phyloP scores from a whole-genome alignment of 2,329 filamentous ascomycete species.

The Cladorrhinum sp. region DNA sequence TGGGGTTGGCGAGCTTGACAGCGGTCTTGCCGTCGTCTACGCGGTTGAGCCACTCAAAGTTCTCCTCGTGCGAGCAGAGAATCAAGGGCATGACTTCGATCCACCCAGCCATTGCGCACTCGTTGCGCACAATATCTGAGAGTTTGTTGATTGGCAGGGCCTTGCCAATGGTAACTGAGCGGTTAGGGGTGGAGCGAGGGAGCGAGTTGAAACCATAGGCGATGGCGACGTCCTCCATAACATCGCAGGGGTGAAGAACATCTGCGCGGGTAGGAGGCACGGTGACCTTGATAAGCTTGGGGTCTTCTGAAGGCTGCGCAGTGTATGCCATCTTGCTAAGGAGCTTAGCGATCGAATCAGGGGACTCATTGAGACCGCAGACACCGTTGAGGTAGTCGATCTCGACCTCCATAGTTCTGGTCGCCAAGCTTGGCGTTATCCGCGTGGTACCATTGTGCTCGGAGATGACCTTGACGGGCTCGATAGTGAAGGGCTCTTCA shows the following conservation, averaged over 20 bases:
- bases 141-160: slow-evolving; percentile 93
- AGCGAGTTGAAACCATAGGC: slow-evolving; percentile 98
- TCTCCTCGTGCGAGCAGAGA: slow-evolving; percentile 96
- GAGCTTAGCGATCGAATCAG: slow-evolving; percentile 72
- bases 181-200: slow-evolving; percentile 80
- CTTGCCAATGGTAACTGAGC: slow-evolving; percentile 80
- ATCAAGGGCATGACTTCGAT: slow-evolving; percentile 94
- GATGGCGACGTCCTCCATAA: slow-evolving; percentile 98
- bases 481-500: slow-evolving; percentile 82
- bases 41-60: slow-evolving; percentile 92
- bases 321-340: slow-evolving; percentile 85
- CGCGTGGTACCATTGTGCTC: slow-evolving; percentile 84
- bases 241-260: slow-evolving; percentile 92
- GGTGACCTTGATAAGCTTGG: slow-evolving; percentile 71
- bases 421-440: slow-evolving; percentile 75
- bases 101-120: slow-evolving; percentile 94
- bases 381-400: slow-evolving; percentile 92
- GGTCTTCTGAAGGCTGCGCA: slow-evolving; percentile 70
- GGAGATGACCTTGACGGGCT: slow-evolving; percentile 89
- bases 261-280: slow-evolving; percentile 90
- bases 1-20: slow-evolving; percentile 84
- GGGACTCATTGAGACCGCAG: slow-evolving; percentile 74
- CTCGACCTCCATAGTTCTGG: slow-evolving; percentile 75
- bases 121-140: slow-evolving; percentile 81
- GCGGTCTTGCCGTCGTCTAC: slow-evolving; percentile 81